Percentiles rank a stretch among this genome's conserved stretches.
Evolutionary conservation across 257 asterid genomes (phyloP).

Genomic region (Eustoma russellianum): DNA sequence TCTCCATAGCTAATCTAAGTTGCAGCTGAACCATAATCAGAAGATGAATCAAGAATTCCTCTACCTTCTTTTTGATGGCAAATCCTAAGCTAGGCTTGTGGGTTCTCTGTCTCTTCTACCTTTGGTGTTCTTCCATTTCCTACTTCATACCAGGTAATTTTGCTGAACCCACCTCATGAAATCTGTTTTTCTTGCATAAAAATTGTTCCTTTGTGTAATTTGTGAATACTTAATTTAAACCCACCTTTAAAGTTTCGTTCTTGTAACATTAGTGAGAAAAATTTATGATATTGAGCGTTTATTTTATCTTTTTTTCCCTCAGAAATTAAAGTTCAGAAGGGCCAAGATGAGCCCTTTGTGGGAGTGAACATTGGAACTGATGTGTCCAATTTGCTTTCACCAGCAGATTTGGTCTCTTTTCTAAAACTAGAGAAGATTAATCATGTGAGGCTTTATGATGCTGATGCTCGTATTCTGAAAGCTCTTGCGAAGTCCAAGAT

Average conservation of each 20-base stretch:
- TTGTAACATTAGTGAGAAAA: neutral
- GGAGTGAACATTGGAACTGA: slow-evolving; percentile 96
- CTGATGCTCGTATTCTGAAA: slow-evolving; percentile 57
- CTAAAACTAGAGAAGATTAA: slow-evolving; percentile 64
- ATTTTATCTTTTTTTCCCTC: slow-evolving; percentile 15
- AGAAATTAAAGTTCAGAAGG: slow-evolving; percentile 49
- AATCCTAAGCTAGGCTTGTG: slow-evolving; percentile 23
- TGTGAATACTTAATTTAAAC: neutral
- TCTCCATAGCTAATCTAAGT: slow-evolving; percentile 19
- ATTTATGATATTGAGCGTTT: neutral
- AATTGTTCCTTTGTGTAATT: no score
- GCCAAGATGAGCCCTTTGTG: slow-evolving; percentile 63
- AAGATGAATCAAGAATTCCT: slow-evolving; percentile 54
- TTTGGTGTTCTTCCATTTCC: slow-evolving; percentile 17
- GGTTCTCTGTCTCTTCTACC: slow-evolving; percentile 16
- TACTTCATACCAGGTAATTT: slow-evolving; percentile 35
- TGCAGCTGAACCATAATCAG: slow-evolving; percentile 26
- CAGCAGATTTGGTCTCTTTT: slow-evolving; percentile 60
- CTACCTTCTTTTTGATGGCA: slow-evolving; percentile 40
- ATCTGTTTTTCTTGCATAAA: neutral
- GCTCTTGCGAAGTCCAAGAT: slow-evolving; percentile 81
- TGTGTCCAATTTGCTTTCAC: slow-evolving; percentile 52
- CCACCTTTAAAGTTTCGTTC: slow-evolving; percentile 9
- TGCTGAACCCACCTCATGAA: slow-evolving; percentile 3
- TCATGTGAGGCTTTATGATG: slow-evolving; percentile 86